Conservation (phyloP, 768 basidiomycete genomes). For the Leccinum rimulosum region DNA sequence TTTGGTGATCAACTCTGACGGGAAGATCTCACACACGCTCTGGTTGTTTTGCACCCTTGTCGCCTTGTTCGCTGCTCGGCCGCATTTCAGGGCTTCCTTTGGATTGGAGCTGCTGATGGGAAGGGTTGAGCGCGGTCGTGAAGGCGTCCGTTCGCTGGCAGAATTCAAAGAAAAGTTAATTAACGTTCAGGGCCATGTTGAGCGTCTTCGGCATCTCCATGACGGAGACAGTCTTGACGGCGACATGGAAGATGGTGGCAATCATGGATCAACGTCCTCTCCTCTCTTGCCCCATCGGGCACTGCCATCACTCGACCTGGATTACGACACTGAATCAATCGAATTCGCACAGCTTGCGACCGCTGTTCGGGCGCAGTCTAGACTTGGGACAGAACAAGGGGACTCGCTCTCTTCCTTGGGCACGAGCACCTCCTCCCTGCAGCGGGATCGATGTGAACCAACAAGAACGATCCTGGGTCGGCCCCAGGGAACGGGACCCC, state of each 20-base stretch:
- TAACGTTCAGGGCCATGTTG: constrained; percentile 22
- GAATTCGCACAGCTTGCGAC: constrained; percentile 12
- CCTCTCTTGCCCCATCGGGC: constrained; percentile 24
- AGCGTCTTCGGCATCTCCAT: constrained; percentile 16
- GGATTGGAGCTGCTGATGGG: constrained; percentile 9
- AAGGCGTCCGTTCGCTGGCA: constrained; percentile 12
- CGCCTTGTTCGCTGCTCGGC: constrained; percentile 18
- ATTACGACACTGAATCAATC: constrained; percentile 21
- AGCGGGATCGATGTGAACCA: neutral
- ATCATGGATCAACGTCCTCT: constrained; percentile 21
- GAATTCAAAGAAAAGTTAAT: constrained; percentile 26
- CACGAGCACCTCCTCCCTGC: neutral
- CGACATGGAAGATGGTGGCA: constrained; percentile 19
- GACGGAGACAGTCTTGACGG: constrained; percentile 16
- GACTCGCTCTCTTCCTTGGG: constrained; percentile 10
- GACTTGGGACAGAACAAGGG: constrained; percentile 3
- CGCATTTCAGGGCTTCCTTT: constrained; percentile 14
- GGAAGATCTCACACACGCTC: constrained; percentile 46
- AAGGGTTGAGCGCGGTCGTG: constrained; percentile 14
- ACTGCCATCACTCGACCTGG: constrained; percentile 5
- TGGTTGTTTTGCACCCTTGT: constrained; percentile 45
- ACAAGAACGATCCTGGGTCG: neutral
- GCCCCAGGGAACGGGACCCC: constrained; percentile 9
- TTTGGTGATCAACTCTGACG: constrained; percentile 49
- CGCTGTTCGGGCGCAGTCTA: constrained; percentile 2